Conservation (phyloP, 1,284 basidiomycete genomes). For the Mycosarcoma mackinlayi region DNA sequence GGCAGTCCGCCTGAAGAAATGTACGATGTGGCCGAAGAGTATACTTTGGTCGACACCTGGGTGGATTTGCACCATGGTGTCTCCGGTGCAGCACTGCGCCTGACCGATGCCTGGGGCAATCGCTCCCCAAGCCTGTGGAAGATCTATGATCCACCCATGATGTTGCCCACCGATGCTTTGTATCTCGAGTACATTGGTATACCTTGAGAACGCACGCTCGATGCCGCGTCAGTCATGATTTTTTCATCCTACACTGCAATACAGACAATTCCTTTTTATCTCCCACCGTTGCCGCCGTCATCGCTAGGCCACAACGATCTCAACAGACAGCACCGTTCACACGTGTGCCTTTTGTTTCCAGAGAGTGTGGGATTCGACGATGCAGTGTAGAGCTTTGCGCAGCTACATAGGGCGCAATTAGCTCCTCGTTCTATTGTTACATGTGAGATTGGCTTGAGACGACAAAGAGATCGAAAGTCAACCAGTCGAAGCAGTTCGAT, state of each 20-base stretch:
- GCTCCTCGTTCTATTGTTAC: slow-evolving; percentile 7
- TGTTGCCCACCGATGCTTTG: slow-evolving; percentile 58
- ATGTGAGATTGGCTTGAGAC: too few species aligned
- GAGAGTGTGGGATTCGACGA: too few species aligned
- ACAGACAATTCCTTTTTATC: slow-evolving; percentile 16
- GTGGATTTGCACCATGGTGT: slow-evolving; percentile 32
- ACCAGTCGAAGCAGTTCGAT: too few species aligned
- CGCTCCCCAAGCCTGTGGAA: slow-evolving; percentile 48
- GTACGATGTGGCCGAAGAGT: slow-evolving; percentile 42
- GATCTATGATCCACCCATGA: slow-evolving; percentile 61
- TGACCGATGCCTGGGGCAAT: slow-evolving; percentile 44
- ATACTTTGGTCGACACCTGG: slow-evolving; percentile 48
- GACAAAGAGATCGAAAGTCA: too few species aligned
- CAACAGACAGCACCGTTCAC: too few species aligned
- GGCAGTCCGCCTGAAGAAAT: slow-evolving; percentile 36
- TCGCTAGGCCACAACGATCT: too few species aligned
- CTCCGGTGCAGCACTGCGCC: slow-evolving; percentile 15
- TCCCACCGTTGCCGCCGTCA: too few species aligned
- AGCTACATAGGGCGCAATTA: not conserved
- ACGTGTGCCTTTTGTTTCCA: not conserved
- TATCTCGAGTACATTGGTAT: slow-evolving; percentile 52
- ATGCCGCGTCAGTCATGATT: too few species aligned
- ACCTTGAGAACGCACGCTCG: too few species aligned
- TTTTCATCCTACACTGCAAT: too few species aligned
- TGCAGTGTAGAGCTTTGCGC: too few species aligned